Evolutionary conservation across 2,329 filamentous ascomycete genomes (phyloP), one percentile per base, ranked within the genome.

Genomic region (Aspergillus sp.): DNA sequence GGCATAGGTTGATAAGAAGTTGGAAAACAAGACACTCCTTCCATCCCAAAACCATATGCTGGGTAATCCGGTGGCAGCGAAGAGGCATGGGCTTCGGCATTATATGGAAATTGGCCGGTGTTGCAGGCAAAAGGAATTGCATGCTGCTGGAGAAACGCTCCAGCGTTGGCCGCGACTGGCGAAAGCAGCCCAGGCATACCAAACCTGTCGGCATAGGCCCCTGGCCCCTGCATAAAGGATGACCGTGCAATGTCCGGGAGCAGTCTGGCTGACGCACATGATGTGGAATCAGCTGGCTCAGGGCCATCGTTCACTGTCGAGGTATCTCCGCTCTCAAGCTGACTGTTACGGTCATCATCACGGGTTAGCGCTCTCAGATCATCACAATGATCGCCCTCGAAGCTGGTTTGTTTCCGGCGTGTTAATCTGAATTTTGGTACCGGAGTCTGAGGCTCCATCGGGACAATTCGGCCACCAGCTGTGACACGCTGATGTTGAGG

Each of bases 401-500:
- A n/a, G 21, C 46, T 50, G 16, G 54, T 49, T 41, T 53, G 42
- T 21, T 54, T 62, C 23, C 46, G 59, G 19, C 56, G 54, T 7
- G 60, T 58, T 34, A 71, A 57, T 40, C 67, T 66, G 55, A 72
- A 70, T 53, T 71, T 65, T 4, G 75, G 72, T 49, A 67, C 68
- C 20, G 70, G 63, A 10, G 53, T 29, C 17, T 61, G 58, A 29
- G 68, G 64, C 32, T 68, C 65, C 71, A 78, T 76, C n/a, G 76
- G 75, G 32, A 79, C 75, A 23, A 79, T 78, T 38, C 70, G 71
- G 7, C 77, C 77, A 19, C 76, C 76, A 52, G 77, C 75, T 36
- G 76, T 78, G 45, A 79, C 77, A 47, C 76, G 73, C 47, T 78
- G 73, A 53, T 77, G 73, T 31, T 70, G 76, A n/a, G 76, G 76